Evolutionary conservation across 2,329 filamentous ascomycete genomes (phyloP), one percentile per base, ranked within the genome.

Genomic region (Colletotrichum truncatum): DNA sequence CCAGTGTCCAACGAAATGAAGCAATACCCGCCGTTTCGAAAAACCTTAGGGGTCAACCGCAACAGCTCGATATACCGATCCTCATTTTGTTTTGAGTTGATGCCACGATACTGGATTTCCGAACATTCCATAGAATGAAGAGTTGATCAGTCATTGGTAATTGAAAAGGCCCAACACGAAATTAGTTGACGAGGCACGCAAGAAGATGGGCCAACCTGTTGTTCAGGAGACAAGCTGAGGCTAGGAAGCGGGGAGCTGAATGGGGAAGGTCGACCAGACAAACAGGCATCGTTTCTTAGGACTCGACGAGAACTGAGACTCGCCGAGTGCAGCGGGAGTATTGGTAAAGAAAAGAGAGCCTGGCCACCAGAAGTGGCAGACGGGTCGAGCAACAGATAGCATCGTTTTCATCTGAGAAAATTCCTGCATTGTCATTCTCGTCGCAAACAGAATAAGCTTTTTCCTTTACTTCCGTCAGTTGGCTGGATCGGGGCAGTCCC

Each of bases 401-500:
- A n/a, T 49, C 57, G 62, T 49, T 61, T 65, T 54, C 62, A 28
- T 61, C 21, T n/a, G 41, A 59, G 30, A 28, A 10, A 7, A 41
- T 28, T 34, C 38, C 28, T n/a, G 6, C 16, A 16, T 23, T 28
- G 9, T n/a, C 14, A 28, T 32, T 18, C 43, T 65, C 28, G 49
- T 62, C 48, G 62, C 62, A 65, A 65, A 49, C 62, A 54, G 57
- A 54, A 41, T 12, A 51, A 36, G 32, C 26, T 28, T 61, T 41
- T 41, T 18, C 21, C 25, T n/a, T 46, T 28, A 49, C 28, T 30
- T 36, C 49, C 49, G 23, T 38, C 26, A 61, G 48, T 52, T 49
- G n/a, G n/a, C n/a, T n/a, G 48, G 23, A 43, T 41, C 34, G 18
- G 48, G 49, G 23, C 54, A 39, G 39, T 48, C 46, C 21, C 39